Evolutionary conservation across 2,329 filamentous ascomycete species (phyloP).

Genomic region (Fonsecaea pedrosoi): DNA sequence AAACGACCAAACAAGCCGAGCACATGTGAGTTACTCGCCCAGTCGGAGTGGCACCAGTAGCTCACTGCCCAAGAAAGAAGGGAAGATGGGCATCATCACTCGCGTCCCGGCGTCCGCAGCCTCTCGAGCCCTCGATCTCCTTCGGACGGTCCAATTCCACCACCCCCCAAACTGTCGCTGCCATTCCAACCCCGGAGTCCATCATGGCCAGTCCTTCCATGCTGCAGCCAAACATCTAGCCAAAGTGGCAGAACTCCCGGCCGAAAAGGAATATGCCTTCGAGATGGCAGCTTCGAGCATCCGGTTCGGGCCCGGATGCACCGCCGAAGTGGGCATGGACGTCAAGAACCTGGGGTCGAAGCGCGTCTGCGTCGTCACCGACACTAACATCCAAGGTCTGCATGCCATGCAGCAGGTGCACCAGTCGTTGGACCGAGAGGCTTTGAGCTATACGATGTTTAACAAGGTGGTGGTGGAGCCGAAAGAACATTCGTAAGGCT

Average conservation of each 20-base stretch:
- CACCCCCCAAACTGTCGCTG: conserved; percentile 90
- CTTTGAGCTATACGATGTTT: conserved; percentile 80
- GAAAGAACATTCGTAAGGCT: conserved; percentile 88
- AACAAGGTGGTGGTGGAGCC: conserved; percentile 84
- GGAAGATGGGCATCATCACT: no score
- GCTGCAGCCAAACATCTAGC: no score
- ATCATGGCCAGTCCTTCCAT: conserved; percentile 67
- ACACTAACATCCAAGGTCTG: conserved; percentile 78
- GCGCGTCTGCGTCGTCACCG: conserved; percentile 90
- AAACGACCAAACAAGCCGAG: no score
- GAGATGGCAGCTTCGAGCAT: conserved; percentile 98
- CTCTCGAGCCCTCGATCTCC: conserved; percentile 58
- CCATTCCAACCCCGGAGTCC: conserved; percentile 84
- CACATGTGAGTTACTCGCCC: no score
- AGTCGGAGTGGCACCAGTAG: no score
- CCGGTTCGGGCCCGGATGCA: conserved; percentile 89
- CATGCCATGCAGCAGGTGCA: conserved; percentile 89
- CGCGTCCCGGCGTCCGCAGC: no score
- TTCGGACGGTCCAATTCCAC: conserved; percentile 88
- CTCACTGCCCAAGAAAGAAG: no score
- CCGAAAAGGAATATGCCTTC: conserved; percentile 93
- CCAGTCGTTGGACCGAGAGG: conserved; percentile 78
- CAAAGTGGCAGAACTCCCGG: conserved; percentile 61
- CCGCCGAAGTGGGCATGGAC: conserved; percentile 97
- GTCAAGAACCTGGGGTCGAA: conserved; percentile 87